Evolutionary conservation across 2,329 filamentous ascomycete genomes (phyloP).

Genomic region (Coleophoma crateriformis): DNA sequence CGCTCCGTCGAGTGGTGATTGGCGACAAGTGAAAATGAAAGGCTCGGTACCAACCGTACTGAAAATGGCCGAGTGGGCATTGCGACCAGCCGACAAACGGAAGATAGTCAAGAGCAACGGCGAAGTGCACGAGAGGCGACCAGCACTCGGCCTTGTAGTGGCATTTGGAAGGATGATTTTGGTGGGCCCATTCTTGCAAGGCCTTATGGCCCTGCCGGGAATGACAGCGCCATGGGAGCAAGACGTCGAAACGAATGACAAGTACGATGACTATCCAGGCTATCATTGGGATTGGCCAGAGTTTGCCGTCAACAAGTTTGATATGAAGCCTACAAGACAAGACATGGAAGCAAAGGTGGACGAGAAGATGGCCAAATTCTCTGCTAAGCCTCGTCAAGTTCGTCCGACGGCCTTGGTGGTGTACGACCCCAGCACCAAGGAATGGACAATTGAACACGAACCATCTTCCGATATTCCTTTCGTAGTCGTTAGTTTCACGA

Average conservation of each 20-base stretch:
- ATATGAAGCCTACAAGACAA: slow-evolving; percentile 10
- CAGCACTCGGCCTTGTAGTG: slow-evolving; percentile 3
- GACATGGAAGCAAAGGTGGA: neutral
- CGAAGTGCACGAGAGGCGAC: slow-evolving; percentile 2
- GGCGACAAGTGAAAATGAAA: slow-evolving; percentile 14
- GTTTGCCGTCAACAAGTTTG: slow-evolving; percentile 18
- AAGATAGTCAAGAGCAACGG: slow-evolving; percentile 1
- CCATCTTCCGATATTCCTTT: neutral
- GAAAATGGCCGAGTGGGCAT: slow-evolving; percentile 12
- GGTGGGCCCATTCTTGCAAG: slow-evolving; percentile 16
- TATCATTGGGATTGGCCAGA: slow-evolving; percentile 23
- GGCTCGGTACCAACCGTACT: slow-evolving; percentile 16
- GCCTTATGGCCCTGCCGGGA: slow-evolving; percentile 11
- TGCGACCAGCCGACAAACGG: slow-evolving; percentile 11
- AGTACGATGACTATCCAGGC: slow-evolving; percentile 16
- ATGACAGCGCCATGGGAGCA: slow-evolving; percentile 9
- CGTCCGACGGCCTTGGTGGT: neutral
- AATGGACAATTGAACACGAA: neutral
- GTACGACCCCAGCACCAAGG: neutral
- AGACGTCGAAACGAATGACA: slow-evolving; percentile 10
- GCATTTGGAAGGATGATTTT: slow-evolving; percentile 9
- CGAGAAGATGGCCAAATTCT: neutral
- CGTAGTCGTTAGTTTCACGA: neutral
- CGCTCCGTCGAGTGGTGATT: slow-evolving; percentile 11
- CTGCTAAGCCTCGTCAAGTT: neutral